Evolutionary conservation across 2,329 filamentous ascomycete species (phyloP).

Genomic region (Aspergillus fumigatus): DNA sequence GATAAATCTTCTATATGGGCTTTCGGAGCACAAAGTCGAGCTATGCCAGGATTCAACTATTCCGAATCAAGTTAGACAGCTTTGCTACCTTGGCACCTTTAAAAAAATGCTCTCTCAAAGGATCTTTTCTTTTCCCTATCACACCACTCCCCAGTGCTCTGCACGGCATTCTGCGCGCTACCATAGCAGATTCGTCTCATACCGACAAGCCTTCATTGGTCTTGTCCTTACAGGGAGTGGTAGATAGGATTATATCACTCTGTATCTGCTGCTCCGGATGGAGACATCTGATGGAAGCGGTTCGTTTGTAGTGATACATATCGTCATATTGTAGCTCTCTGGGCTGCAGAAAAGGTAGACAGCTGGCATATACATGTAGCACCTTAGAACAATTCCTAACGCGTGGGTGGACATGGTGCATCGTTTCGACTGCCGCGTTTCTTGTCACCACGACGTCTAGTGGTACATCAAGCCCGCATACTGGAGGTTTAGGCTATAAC

Average conservation of each 20-base stretch:
- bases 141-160: constrained; percentile 39
- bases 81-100: constrained; percentile 10
- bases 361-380: neutral
- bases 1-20: neutral
- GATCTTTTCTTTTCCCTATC: constrained; percentile 16
- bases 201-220: constrained; percentile 35
- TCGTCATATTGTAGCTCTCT: constrained; percentile 16
- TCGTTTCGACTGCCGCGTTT: neutral
- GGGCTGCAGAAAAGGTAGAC: neutral
- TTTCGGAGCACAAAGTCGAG: neutral
- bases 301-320: constrained; percentile 73
- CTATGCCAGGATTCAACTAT: constrained; percentile 3
- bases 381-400: neutral
- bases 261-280: constrained; percentile 87
- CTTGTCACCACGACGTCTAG: neutral
- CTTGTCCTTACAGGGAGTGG: constrained; percentile 50
- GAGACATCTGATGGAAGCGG: constrained; percentile 66
- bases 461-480: neutral
- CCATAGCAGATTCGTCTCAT: constrained; percentile 28
- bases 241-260: constrained; percentile 61
- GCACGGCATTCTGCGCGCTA: constrained; percentile 36
- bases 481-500: neutral
- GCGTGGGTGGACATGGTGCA: neutral
- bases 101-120: constrained; percentile 14
- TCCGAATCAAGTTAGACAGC: constrained; percentile 18